Conservation (phyloP, 2,329 filamentous ascomycete genomes). For the Neonectria ditissima region DNA sequence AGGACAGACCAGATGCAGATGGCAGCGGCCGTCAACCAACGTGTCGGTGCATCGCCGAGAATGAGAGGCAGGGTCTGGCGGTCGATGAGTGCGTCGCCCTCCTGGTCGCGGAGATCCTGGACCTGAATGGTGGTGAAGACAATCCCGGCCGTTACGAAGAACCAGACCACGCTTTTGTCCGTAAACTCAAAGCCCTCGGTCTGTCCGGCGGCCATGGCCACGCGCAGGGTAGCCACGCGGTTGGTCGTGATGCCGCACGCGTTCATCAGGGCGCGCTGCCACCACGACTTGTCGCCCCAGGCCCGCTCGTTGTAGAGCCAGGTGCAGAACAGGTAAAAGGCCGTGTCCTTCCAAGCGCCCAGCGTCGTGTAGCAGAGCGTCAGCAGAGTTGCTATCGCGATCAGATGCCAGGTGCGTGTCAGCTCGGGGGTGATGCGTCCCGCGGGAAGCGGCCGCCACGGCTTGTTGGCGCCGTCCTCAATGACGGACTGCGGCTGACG, state of each 20-base stretch:
- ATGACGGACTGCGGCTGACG: constrained; percentile 46
- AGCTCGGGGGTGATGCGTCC: constrained; percentile 44
- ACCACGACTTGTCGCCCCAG: constrained; percentile 47
- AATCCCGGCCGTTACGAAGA: constrained; percentile 33
- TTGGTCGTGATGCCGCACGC: constrained; percentile 39
- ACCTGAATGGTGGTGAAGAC: constrained; percentile 44
- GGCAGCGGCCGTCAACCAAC: constrained; percentile 32
- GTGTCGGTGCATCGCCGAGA: constrained; percentile 37
- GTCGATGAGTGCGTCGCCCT: constrained; percentile 39
- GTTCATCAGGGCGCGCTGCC: constrained; percentile 38
- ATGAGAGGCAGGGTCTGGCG: constrained; percentile 40
- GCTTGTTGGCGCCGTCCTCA: constrained; percentile 57
- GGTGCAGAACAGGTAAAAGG: constrained; percentile 47
- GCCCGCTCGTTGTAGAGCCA: constrained; percentile 58
- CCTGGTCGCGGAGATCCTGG: constrained; percentile 42
- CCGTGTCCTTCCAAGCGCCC: constrained; percentile 44
- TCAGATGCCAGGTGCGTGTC: constrained; percentile 40
- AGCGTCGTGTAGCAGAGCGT: constrained; percentile 32
- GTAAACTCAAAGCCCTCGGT: constrained; percentile 28
- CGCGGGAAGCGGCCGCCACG: constrained; percentile 48
- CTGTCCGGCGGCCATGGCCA: constrained; percentile 27
- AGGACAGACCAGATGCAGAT: constrained; percentile 35
- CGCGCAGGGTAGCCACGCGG: constrained; percentile 33
- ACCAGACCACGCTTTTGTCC: constrained; percentile 34
- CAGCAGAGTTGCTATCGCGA: constrained; percentile 38